phyloP scores from a whole-genome alignment of 202 grass and related monocot genomes.

The Tripidium arundinaceum region DNA sequence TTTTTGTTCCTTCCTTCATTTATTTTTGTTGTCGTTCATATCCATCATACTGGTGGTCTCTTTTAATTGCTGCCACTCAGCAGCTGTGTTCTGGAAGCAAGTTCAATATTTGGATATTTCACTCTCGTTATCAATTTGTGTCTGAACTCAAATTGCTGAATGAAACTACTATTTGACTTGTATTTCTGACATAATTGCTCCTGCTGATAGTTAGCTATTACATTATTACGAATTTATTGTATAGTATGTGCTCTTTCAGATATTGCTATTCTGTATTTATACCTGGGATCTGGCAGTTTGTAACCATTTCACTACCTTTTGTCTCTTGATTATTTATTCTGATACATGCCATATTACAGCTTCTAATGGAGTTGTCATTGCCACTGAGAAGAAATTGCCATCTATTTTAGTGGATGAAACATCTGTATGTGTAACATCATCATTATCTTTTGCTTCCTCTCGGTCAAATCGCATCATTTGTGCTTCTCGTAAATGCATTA shows the following conservation, averaged over 20 bases:
- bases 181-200: not conserved
- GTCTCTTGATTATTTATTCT: not conserved
- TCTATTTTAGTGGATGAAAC: slow-evolving; percentile 83
- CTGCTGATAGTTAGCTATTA: not conserved
- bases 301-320: not conserved
- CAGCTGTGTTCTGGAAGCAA: not conserved
- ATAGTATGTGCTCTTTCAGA: not conserved
- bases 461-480: not conserved
- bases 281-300: not conserved
- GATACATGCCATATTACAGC: slow-evolving; percentile 32
- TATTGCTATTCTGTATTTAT: not conserved
- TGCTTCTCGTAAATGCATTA: not conserved
- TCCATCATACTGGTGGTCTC: not conserved
- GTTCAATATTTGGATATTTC: not conserved
- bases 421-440: slow-evolving; percentile 37
- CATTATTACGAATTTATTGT: not conserved
- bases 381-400: slow-evolving; percentile 76
- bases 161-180: not conserved
- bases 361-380: slow-evolving; percentile 72
- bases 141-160: not conserved
- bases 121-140: not conserved
- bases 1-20: not conserved
- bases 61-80: not conserved
- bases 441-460: not conserved
- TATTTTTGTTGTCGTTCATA: not conserved